Evolutionary conservation across 2,329 filamentous ascomycete species (phyloP), one percentile per base, ranked within the genome.

Genomic region (Rutstroemia sp.): DNA sequence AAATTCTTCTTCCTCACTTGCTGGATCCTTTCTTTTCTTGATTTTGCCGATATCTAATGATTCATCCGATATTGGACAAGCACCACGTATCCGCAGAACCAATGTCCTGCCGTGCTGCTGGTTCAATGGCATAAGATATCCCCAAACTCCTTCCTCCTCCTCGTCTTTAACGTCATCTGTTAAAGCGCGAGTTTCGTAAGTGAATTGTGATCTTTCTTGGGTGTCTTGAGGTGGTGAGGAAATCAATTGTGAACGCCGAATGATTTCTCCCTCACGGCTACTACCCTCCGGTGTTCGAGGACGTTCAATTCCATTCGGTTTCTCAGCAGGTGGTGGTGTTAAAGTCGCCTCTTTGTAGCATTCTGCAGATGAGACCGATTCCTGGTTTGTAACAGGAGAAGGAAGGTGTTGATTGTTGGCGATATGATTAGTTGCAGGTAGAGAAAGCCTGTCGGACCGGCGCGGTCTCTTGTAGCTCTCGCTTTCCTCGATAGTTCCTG

Each of bases 141-240:
- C 95, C 94, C 94, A 99, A 1, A 97, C 90, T 8, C 90, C 90
- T 50, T 69, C 68, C 48, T 70, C 80, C 57, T 81, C 82, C 73
- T 96, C 91, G 68, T 96, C 88, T 60, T 92, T 82, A 4, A 95
- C 88, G 56, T 95, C 90, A 61, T 92, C 88, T 10, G 85, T 85
- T 48, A 92, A 79, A 25, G 82, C 80, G 57, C 82, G 76, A 27
- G 89, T 82, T 2, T 87, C 84, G 62, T 89, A 85, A 39, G 89
- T 74, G 66, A 87, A 88, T 73, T 99, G 94, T 7, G 89, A 92
- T 17, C 17, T 55, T n/a, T 84, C 79, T 68, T 92, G 88, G 0
- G 88, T 92, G 66, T 90, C 89, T 62, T 84, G 81, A 0, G 87
- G 87, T 2, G 48, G 44, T 7, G 25, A 37, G 23, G 30, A 34